Evolutionary conservation across 345 rosid genomes (phyloP).

Genomic region (Brassica napus): DNA sequence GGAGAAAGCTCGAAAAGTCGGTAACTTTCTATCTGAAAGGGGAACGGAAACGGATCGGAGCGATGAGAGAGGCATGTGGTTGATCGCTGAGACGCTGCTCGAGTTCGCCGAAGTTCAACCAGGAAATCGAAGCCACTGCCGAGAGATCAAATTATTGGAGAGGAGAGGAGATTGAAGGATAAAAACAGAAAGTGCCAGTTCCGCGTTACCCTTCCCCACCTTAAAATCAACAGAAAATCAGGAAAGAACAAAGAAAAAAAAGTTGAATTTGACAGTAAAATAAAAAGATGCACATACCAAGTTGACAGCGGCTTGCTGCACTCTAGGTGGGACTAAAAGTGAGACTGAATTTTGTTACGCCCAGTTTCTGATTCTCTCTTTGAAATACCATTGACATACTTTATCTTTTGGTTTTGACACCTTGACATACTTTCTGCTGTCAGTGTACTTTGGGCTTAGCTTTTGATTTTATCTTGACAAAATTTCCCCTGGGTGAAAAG

Average conservation of each 20-base stretch:
- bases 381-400: too few relatives aligned
- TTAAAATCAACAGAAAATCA: constrained; percentile 35
- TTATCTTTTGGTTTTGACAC: too few relatives aligned
- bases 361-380: too few relatives aligned
- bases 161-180: too few relatives aligned
- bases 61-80: too few relatives aligned
- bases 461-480: too few relatives aligned
- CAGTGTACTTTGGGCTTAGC: too few relatives aligned
- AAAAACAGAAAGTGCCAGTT: constrained; percentile 69
- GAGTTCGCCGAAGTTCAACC: constrained; percentile 60
- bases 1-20: too few relatives aligned
- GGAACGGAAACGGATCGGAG: too few relatives aligned
- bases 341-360: constrained; percentile 73
- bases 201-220: constrained; percentile 94
- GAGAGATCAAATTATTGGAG: not conserved
- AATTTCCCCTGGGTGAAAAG: too few relatives aligned
- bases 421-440: too few relatives aligned
- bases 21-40: too few relatives aligned
- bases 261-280: not conserved
- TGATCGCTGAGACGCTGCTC: constrained; percentile 45
- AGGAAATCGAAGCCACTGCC: constrained; percentile 57
- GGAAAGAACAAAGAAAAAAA: not conserved
- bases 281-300: constrained; percentile 53
- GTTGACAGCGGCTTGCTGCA: constrained; percentile 69
- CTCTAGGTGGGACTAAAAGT: constrained; percentile 51